phyloP scores from a whole-genome alignment of 129 eudicot genomes.

The Pseudognaphalium luteoalbum region DNA sequence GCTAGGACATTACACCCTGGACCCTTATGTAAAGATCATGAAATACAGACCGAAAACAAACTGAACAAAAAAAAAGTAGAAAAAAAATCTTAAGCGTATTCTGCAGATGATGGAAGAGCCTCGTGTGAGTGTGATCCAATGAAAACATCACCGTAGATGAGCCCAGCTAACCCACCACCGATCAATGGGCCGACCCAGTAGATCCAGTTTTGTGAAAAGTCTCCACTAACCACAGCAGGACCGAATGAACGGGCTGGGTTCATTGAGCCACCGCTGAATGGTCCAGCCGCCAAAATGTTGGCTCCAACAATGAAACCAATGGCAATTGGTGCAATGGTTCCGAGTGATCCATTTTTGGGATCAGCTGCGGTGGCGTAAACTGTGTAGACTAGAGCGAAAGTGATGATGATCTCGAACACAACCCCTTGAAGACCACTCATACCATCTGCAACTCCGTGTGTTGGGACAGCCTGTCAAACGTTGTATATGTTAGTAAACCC shows the following conservation, averaged over 20 bases:
- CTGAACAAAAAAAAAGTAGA: neutral
- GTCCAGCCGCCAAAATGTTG: conserved; percentile 72
- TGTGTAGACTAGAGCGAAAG: conserved; percentile 60
- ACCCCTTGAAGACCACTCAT: conserved; percentile 49
- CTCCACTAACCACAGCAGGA: conserved; percentile 60
- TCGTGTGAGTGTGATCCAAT: conserved; percentile 51
- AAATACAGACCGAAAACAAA: conserved; percentile 23
- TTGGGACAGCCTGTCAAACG: conserved; percentile 50
- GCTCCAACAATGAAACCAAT: conserved; percentile 76
- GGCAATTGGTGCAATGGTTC: conserved; percentile 59
- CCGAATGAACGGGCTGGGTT: conserved; percentile 78
- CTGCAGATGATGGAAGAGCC: conserved; percentile 44
- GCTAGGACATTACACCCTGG: conserved; percentile 13
- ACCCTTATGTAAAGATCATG: conserved; percentile 23
- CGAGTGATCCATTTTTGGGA: conserved; percentile 69
- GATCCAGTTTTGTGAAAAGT: conserved; percentile 51
- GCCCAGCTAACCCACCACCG: conserved; percentile 72
- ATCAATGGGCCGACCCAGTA: conserved; percentile 78
- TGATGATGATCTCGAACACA: conserved; percentile 59
- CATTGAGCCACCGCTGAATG: conserved; percentile 75
- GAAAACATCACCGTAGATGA: conserved; percentile 51
- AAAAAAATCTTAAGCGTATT: conserved; percentile 41
- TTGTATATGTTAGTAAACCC: neutral
- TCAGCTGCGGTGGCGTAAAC: conserved; percentile 68
- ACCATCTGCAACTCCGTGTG: conserved; percentile 59